Evolutionary conservation across 2,329 filamentous ascomycete genomes (phyloP).

Genomic region (Bipolaris victoriae): DNA sequence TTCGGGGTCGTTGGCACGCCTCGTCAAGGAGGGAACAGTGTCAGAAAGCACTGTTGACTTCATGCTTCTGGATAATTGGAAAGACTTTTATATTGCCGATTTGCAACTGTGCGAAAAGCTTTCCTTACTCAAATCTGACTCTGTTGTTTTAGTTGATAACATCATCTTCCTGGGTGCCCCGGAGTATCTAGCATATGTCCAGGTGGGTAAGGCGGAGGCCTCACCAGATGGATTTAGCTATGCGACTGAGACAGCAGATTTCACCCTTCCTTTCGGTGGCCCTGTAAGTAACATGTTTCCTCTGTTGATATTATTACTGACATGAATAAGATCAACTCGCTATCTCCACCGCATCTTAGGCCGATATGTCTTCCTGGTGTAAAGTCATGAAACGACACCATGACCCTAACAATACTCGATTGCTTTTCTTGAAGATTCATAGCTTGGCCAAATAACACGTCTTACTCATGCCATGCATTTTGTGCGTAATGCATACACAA

Average conservation of each 20-base stretch:
- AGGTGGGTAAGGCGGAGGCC: background rate
- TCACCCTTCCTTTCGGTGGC: constrained; percentile 1
- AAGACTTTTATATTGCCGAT: constrained; percentile 4
- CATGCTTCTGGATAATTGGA: constrained; percentile 4
- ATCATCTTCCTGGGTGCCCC: background rate
- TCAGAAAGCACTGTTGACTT: background rate
- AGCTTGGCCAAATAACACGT: background rate
- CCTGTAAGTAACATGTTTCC: background rate
- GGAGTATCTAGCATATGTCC: constrained; percentile 3
- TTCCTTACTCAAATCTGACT: background rate
- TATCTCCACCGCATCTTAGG: background rate
- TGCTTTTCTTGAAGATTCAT: background rate
- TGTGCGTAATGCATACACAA: background rate
- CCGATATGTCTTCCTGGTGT: too few species aligned
- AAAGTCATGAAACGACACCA: background rate
- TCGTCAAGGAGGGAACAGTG: background rate
- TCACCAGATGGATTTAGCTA: constrained; percentile 1
- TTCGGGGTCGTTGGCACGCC: background rate
- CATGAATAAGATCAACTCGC: background rate
- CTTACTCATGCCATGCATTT: background rate
- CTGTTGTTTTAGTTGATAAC: background rate
- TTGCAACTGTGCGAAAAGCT: background rate
- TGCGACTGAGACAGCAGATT: background rate
- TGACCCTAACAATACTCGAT: too few species aligned
- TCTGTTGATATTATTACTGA: background rate